Evolutionary conservation across 306 rosid genomes (phyloP).

Genomic region (Cucurbita argyrosperma): DNA sequence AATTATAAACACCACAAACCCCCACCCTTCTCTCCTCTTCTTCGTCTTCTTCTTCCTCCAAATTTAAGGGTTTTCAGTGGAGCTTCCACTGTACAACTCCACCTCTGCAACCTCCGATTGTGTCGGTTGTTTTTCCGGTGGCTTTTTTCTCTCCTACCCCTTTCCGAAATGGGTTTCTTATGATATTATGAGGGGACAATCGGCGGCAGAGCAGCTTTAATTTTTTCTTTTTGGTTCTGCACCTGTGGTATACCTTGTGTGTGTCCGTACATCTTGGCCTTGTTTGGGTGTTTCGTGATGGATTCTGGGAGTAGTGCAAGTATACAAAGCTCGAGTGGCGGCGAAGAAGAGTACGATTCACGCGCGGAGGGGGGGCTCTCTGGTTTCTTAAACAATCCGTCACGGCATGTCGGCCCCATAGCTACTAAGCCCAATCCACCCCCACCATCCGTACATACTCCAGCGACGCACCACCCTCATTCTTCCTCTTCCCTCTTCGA

Average conservation of each 20-base stretch:
- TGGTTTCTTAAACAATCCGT: conserved; percentile 21
- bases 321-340: conserved; percentile 82
- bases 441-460: background rate
- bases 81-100: conserved; percentile 10
- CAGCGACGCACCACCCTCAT: conserved; percentile 4
- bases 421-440: conserved; percentile 2
- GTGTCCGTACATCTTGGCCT: background rate
- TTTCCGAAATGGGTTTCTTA: conserved; percentile 9
- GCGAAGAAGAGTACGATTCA: conserved; percentile 79
- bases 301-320: conserved; percentile 86
- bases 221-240: background rate
- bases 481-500: conserved; percentile 20
- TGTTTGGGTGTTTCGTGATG: conserved; percentile 14
- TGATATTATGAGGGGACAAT: background rate
- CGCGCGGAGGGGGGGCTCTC: conserved; percentile 53
- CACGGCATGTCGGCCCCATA: conserved; percentile 19
- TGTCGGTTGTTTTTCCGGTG: conserved; percentile 10
- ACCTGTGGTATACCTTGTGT: background rate
- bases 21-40: background rate
- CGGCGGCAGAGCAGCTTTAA: background rate
- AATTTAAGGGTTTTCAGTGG: conserved; percentile 21
- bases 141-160: background rate
- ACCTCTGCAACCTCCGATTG: background rate
- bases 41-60: background rate
- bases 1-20: background rate